Evolutionary conservation across 116 monocot genomes (phyloP).

Genomic region (Dioscorea cayenensis): DNA sequence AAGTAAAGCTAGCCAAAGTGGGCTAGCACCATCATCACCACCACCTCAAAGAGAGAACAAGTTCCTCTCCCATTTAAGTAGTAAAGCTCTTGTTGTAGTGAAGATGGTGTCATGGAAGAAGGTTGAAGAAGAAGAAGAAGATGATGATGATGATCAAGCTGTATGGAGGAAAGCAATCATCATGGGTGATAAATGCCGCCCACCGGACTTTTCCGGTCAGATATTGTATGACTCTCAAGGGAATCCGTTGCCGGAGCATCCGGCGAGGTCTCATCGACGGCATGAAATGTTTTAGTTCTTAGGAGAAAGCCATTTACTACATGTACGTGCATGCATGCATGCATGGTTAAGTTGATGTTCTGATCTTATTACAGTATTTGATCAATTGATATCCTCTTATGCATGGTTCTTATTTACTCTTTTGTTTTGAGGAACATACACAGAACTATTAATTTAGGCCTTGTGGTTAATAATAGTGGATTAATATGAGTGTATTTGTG

Average conservation of each 20-base stretch:
- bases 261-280: not conserved
- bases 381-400: too few species aligned
- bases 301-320: too few species aligned
- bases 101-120: conserved; percentile 17
- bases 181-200: conserved; percentile 32
- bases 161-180: conserved; percentile 31
- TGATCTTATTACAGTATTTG: too few species aligned
- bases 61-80: conserved; percentile 7
- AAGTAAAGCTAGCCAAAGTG: not conserved
- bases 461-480: too few species aligned
- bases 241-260: conserved; percentile 3
- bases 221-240: conserved; percentile 27
- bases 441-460: too few species aligned
- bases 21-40: not conserved
- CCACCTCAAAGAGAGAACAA: not conserved
- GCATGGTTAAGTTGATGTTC: too few species aligned
- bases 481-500: too few species aligned
- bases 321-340: too few species aligned
- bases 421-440: too few species aligned
- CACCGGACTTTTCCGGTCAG: conserved; percentile 20
- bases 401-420: too few species aligned
- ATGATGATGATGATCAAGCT: conserved; percentile 10
- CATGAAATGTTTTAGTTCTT: too few species aligned
- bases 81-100: not conserved
- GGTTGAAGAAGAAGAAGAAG: conserved; percentile 7